Conservation (phyloP, 2,329 filamentous ascomycete genomes). For the Fusarium protoensiforme region DNA sequence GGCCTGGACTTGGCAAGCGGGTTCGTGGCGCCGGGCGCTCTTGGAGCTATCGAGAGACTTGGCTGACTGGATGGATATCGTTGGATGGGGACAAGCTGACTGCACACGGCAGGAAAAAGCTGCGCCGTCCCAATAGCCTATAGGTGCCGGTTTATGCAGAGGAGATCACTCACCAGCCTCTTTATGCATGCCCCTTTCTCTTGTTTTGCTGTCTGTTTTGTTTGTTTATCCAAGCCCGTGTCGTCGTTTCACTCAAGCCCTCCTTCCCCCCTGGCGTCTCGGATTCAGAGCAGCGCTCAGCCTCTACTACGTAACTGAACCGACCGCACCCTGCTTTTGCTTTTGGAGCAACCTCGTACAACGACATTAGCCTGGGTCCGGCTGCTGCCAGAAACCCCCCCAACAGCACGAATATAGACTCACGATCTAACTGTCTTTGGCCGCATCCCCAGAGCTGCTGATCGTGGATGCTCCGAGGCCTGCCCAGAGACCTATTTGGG, state of each 20-base stretch:
- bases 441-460: not conserved
- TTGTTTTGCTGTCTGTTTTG: not conserved
- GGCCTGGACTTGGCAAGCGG: constrained; percentile 23
- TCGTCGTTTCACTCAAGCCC: not conserved
- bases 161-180: constrained; percentile 7
- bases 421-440: not conserved
- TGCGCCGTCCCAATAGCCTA: not conserved
- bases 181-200: constrained; percentile 6
- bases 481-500: not conserved
- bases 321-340: not conserved
- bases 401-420: constrained; percentile 4
- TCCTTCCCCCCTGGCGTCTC: not conserved
- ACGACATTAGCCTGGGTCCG: not conserved
- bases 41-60: not conserved
- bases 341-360: constrained; percentile 15
- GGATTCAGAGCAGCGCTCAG: not conserved
- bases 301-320: not conserved
- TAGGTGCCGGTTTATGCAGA: constrained; percentile 6
- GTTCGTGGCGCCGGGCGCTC: constrained; percentile 1
- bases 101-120: not conserved
- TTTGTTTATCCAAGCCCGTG: not conserved
- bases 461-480: not conserved
- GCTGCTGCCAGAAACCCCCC: not conserved
- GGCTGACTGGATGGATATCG: not conserved
- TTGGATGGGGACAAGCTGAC: constrained; percentile 2